Evolutionary conservation across 2,329 filamentous ascomycete genomes (phyloP), one percentile per base, ranked within the genome.

Genomic region (Juglanconis sp.): DNA sequence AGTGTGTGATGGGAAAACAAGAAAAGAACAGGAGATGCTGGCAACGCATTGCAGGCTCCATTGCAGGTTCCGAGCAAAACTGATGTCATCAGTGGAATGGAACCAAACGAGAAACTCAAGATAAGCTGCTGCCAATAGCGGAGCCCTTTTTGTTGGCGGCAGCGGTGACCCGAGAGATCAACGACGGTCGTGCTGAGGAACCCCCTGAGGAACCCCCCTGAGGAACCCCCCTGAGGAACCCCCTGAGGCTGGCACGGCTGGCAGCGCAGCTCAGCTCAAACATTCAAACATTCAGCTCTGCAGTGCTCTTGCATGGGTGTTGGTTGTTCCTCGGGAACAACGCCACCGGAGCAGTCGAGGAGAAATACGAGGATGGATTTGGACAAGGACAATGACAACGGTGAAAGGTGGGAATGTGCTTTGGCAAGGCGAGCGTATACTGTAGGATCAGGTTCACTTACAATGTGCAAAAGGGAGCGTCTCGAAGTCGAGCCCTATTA

Each of bases 81-180:
- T 56, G 53, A 56, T 56, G 53, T 56, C 53, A 56, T 56, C 34
- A 48, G 17, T 6, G 34, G 44, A 31, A 38, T 15, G 32, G 13
- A 40, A 13, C 13, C 31, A 52, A 55, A 48, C 53, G 49, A 30
- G 49, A 35, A 56, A 49, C 31, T 40, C 53, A 36, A 36, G 53
- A 56, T 56, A 49, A 56, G 53, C 46, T n/a, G 34, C 53, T 56
- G 53, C 44, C 53, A 56, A 56, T 56, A 40, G 47, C 48, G 55
- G 35, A 49, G 36, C 48, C 15, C n/a, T 40, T 3, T 36, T 36
- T 30, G 15, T 40, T 30, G 30, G 36, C 35, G 55, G 55, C 47
- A 50, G 40, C 40, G n/a, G 47, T 35, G 48, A 57, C 55, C 55
- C 55, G 55, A 44, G 47, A 24, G 34, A 48, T 56, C 44, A 34